A percentile compares a stretch with the other conserved stretches of the same genome.
phyloP scores from a whole-genome alignment of 2,329 filamentous ascomycete genomes.

The Paramyrothecium sp. region DNA sequence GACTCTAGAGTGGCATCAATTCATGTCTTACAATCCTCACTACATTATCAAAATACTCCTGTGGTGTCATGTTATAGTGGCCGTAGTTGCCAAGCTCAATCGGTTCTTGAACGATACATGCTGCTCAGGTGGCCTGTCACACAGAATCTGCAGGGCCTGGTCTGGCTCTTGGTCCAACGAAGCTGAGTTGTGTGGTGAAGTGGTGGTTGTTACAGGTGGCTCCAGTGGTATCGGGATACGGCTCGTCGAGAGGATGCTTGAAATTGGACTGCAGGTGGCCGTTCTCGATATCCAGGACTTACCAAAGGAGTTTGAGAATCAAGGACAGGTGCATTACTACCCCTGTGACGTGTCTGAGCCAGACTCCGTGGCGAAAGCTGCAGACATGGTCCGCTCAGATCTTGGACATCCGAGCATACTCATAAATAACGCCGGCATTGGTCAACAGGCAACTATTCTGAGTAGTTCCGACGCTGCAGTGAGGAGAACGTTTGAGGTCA shows the following conservation, averaged over 20 bases:
- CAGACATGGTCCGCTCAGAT: constrained; percentile 44
- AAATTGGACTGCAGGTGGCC: constrained; percentile 61
- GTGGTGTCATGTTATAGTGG: too few relatives aligned
- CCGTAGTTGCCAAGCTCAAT: too few relatives aligned
- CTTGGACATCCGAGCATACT: constrained; percentile 64
- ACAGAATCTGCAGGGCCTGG: background rate
- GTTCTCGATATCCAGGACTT: constrained; percentile 57
- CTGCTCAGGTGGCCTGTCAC: background rate
- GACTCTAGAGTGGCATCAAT: too few relatives aligned
- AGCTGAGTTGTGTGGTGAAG: background rate
- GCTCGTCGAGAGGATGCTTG: constrained; percentile 58
- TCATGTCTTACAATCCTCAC: too few relatives aligned
- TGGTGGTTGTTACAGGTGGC: constrained; percentile 71
- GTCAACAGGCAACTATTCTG: constrained; percentile 55
- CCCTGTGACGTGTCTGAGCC: constrained; percentile 60
- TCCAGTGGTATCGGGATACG: constrained; percentile 66
- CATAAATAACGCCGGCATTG: constrained; percentile 67
- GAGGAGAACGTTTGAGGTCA: constrained; percentile 63
- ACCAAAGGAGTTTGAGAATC: constrained; percentile 11
- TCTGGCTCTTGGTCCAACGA: background rate
- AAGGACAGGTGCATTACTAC: constrained; percentile 57
- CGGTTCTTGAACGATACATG: too few relatives aligned
- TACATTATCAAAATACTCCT: too few relatives aligned
- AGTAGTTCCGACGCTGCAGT: constrained; percentile 51
- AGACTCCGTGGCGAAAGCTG: constrained; percentile 45